Evolutionary conservation across 2,329 filamentous ascomycete species (phyloP).

Genomic region (Neodidymelliopsis sp.): DNA sequence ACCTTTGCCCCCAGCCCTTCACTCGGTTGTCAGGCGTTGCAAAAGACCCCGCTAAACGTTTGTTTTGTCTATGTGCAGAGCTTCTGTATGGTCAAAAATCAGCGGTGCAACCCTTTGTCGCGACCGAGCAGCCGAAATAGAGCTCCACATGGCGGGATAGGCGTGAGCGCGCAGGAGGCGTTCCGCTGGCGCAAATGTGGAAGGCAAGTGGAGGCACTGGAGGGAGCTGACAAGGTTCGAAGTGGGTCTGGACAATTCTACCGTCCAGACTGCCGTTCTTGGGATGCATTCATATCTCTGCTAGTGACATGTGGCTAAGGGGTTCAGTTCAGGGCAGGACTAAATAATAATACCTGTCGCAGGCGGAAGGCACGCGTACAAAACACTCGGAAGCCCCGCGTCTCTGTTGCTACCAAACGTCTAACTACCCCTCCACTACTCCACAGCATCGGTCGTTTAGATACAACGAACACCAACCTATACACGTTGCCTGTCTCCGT

Average conservation of each 20-base stretch:
- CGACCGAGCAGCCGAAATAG: constrained; percentile 6
- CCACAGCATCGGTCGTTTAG: not conserved
- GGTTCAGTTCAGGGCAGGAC: constrained; percentile 9
- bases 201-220: constrained; percentile 3
- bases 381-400: constrained; percentile 14
- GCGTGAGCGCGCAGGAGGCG: constrained; percentile 6
- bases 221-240: constrained; percentile 16
- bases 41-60: constrained; percentile 1
- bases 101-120: not conserved
- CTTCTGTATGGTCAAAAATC: constrained; percentile 2
- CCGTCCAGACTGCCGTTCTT: constrained; percentile 7
- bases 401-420: constrained; percentile 9
- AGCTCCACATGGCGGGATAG: constrained; percentile 6
- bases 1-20: not conserved
- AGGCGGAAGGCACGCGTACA: constrained; percentile 14
- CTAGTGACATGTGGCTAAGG: constrained; percentile 14
- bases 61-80: constrained; percentile 3
- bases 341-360: constrained; percentile 12
- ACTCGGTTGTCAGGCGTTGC: constrained; percentile 1
- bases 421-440: constrained; percentile 5
- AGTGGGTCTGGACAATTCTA: constrained; percentile 16
- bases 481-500: not conserved
- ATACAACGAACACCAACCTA: not conserved
- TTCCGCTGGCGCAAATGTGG: constrained; percentile 9
- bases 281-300: constrained; percentile 10